A percentile compares a stretch with the other conserved stretches of the same genome.
Evolutionary conservation across 2,329 filamentous ascomycete species (phyloP).

Genomic region (Blumeriella jaapii): DNA sequence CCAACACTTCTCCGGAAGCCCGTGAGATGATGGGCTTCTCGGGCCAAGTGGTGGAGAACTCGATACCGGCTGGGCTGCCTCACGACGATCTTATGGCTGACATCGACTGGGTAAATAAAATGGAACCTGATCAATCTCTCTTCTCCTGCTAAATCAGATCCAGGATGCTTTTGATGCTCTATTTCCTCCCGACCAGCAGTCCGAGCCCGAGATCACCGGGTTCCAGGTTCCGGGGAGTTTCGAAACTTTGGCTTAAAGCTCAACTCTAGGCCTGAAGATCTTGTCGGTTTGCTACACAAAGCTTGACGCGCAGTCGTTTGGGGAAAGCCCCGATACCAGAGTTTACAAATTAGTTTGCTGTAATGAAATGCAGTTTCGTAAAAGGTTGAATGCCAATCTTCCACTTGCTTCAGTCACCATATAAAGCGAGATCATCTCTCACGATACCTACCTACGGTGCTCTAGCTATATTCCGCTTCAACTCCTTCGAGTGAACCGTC

Average conservation of each 20-base stretch:
- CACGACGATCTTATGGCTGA: slow-evolving; percentile 35
- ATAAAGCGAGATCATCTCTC: too few relatives aligned
- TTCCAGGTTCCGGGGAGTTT: slow-evolving; percentile 3
- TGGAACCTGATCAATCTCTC: not conserved
- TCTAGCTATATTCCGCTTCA: too few relatives aligned
- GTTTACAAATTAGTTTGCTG: too few relatives aligned
- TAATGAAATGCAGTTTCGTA: too few relatives aligned
- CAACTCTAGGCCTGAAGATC: too few relatives aligned
- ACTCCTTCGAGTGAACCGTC: slow-evolving; percentile 31
- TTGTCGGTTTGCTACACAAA: too few relatives aligned
- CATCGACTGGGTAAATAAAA: slow-evolving; percentile 52
- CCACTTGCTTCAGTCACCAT: not conserved
- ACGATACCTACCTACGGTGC: too few relatives aligned
- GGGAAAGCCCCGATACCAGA: too few relatives aligned
- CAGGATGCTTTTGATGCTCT: slow-evolving; percentile 26
- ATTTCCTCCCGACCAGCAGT: slow-evolving; percentile 21
- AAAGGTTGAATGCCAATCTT: too few relatives aligned
- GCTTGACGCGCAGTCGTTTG: too few relatives aligned
- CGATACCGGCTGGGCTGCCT: slow-evolving; percentile 14
- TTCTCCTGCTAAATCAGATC: not conserved
- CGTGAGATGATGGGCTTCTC: slow-evolving; percentile 29
- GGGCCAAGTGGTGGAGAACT: slow-evolving; percentile 5
- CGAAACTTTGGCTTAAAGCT: too few relatives aligned
- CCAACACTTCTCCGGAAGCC: too few relatives aligned
- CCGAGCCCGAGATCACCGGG: slow-evolving; percentile 6